Base-by-base conservation (phyloP, 805 yeast species). In the Teunomyces atbi region DNA sequence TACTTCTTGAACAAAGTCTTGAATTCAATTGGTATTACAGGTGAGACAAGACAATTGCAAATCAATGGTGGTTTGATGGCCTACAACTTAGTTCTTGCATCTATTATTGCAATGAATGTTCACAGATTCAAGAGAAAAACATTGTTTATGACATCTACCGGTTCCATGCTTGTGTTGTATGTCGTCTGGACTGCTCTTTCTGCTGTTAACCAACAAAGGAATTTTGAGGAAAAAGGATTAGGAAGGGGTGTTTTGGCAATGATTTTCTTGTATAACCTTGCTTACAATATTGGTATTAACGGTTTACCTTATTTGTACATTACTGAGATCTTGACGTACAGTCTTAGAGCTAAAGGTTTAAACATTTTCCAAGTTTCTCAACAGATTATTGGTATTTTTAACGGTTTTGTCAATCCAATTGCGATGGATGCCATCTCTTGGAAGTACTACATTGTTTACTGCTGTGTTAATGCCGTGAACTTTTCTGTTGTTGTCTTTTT, bases 31-130 rank as follows among this genome's bases (percentile, higher is more conserved):
- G 83, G 84, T 46, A 74, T 79, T 52, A 75, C 77, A 41, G 67
- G 65, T 13, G 61, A 68, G 16, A 60, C 61, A 39, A 59, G 62
- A 45, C 79, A 78, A 59, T 68, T 78, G 45, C 58, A 73, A 41
- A 70, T 78, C 57, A 78, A 79, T 57, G 81, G 78, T 45, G 72
- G 74, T 49, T 68, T 78, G 51, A 72, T 69, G 71, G 60, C 75
- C 47, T 77, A 66, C 59, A 76, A 77, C 64, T 69, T 71, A 52
- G 64, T 60, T 27, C 49, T 62, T 42, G 56, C 69, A 11, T 40
- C 51, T 32, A 36, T 44, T 12, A 55, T 55, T 45, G 59, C 66
- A 8, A 40, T 51, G 8, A 44, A 54, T 13, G 49, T 51, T 26
- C 32, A 44, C 28, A 16, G 43, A 18, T 51, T 69, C 46, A 68